These are phyloP conservation scores for Daldinia childiae DNA, from an alignment of 495 filamentous ascomycete species.

Conservation along the genomic window DNA sequence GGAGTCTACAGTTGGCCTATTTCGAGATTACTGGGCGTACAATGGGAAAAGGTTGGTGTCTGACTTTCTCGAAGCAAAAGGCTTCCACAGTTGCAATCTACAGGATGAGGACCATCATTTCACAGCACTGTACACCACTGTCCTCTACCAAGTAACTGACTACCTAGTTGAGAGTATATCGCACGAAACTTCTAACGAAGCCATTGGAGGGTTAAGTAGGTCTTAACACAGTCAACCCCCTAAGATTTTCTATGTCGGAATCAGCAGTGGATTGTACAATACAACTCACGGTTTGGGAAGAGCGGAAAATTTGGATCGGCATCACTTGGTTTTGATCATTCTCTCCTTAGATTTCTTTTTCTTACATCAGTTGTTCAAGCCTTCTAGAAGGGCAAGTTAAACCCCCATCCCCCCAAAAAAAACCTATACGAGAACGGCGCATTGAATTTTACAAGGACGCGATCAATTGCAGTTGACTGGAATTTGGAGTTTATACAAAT, in stretches of 20 bases:
- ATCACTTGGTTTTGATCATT: too few relatives aligned
- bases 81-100: background rate
- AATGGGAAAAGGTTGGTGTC: slow-evolving; percentile 23
- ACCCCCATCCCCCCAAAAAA: too few relatives aligned
- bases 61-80: slow-evolving; percentile 21
- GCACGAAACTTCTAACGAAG: background rate
- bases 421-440: too few relatives aligned
- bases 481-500: too few relatives aligned
- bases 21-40: slow-evolving; percentile 36
- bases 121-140: background rate
- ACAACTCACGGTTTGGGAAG: too few relatives aligned
- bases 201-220: background rate
- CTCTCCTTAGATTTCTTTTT: too few relatives aligned
- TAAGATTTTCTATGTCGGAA: too few relatives aligned
- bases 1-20: slow-evolving; percentile 22
- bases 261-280: background rate
- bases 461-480: too few relatives aligned
- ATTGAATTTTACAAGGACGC: too few relatives aligned
- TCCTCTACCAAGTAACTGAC: slow-evolving; percentile 10
- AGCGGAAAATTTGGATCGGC: too few relatives aligned
- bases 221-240: background rate
- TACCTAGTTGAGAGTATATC: slow-evolving; percentile 3
- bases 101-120: background rate
- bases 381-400: too few relatives aligned
- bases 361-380: too few relatives aligned